These are phyloP conservation scores for Chenopodium formosanum DNA, from an alignment of 148 eudicot genomes.

Conservation along the genomic window DNA sequence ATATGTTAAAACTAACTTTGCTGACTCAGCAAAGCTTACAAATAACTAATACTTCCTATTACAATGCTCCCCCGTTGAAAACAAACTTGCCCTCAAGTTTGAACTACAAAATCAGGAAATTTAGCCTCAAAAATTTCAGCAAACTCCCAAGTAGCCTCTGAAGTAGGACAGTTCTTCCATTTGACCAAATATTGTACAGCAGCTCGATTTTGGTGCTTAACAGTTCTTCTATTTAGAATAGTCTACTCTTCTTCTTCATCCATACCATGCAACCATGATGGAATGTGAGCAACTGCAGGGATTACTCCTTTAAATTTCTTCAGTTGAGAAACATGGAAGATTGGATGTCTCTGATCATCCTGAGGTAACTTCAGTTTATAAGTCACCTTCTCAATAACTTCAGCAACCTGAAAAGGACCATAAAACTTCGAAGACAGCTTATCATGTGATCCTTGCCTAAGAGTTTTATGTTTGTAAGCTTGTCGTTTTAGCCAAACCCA, in stretches of 20 bases:
- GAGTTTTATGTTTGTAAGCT: not conserved
- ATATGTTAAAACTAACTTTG: too few relatives aligned
- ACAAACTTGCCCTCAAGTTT: too few relatives aligned
- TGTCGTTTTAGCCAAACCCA: slow-evolving; percentile 3
- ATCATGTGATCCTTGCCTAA: not conserved
- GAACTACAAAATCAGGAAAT: not conserved
- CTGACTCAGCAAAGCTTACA: too few relatives aligned
- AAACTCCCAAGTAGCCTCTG: not conserved
- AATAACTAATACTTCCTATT: too few relatives aligned
- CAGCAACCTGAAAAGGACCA: not conserved
- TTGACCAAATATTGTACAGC: not conserved
- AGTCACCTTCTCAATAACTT: not conserved
- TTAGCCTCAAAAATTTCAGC: not conserved
- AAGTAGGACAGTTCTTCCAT: not conserved
- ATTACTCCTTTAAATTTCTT: not conserved
- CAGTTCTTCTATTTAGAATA: not conserved
- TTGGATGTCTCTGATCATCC: not conserved
- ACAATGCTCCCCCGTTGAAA: too few relatives aligned
- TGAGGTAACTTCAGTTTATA: not conserved
- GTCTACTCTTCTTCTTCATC: not conserved
- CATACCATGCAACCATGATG: not conserved
- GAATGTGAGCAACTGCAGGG: not conserved
- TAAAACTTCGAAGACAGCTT: not conserved
- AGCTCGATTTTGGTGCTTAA: not conserved
- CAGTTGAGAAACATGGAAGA: not conserved